phyloP scores from a whole-genome alignment of 805 yeast species.

The Candida morakotiae region DNA sequence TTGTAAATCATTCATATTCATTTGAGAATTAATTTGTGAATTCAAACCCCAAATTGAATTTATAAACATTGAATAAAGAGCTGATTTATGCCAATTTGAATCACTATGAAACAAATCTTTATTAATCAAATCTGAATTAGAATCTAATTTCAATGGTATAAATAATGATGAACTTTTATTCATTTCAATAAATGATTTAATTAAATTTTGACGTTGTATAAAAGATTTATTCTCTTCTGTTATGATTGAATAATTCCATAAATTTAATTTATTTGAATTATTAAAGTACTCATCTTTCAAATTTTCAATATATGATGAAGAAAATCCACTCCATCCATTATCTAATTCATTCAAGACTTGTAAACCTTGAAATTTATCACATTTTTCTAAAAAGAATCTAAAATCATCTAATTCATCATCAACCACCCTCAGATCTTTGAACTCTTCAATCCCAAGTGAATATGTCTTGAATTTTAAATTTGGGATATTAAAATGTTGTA shows the following conservation, averaged over 20 bases:
- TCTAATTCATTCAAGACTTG: constrained; percentile 69
- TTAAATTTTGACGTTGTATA: constrained; percentile 31
- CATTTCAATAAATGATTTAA: constrained; percentile 42
- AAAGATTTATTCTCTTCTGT: constrained; percentile 5
- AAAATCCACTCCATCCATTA: constrained; percentile 81
- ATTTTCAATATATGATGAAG: constrained; percentile 46
- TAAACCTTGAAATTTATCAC: constrained; percentile 72
- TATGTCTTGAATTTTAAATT: constrained; percentile 42
- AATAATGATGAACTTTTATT: constrained; percentile 48
- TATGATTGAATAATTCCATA: constrained; percentile 32
- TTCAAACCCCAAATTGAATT: constrained; percentile 37
- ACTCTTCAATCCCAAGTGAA: constrained; percentile 61
- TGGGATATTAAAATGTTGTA: constrained; percentile 23
- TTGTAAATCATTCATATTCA: constrained; percentile 42
- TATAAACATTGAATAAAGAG: constrained; percentile 17
- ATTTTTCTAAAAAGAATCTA: constrained; percentile 62
- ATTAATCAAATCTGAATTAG: constrained; percentile 7
- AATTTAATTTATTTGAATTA: constrained; percentile 27
- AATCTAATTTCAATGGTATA: constrained; percentile 45
- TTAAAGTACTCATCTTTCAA: constrained; percentile 67
- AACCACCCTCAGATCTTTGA: constrained; percentile 24
- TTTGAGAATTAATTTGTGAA: constrained; percentile 28
- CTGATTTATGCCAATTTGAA: constrained; percentile 20
- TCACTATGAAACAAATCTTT: constrained; percentile 6
- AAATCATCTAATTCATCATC: constrained; percentile 48